These are phyloP conservation scores for Pterocarpus santalinus DNA, from an alignment of 306 rosid genomes.

Conservation along the genomic window DNA sequence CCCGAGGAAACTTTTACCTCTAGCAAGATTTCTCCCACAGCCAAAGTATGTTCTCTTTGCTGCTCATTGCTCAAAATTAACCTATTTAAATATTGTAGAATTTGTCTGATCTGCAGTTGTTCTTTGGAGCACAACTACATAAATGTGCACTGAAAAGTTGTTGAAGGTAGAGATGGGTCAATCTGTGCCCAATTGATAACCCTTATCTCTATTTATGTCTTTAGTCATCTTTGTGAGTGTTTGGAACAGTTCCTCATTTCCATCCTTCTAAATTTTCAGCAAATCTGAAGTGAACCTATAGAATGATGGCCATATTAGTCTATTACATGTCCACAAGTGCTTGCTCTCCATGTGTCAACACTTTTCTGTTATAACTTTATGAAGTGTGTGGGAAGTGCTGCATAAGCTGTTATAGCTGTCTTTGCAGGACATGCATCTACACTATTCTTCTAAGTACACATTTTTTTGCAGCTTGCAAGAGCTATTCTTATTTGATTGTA, in stretches of 20 bases:
- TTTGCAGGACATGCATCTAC: not conserved
- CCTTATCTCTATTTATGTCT: not conserved
- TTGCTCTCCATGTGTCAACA: not conserved
- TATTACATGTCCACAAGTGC: not conserved
- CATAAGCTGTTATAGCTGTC: not conserved
- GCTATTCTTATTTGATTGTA: not conserved
- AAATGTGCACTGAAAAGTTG: not conserved
- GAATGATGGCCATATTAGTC: not conserved
- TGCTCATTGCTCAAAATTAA: not conserved
- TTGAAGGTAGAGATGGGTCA: not conserved
- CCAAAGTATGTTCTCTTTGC: slow-evolving; percentile 74
- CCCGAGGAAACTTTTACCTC: slow-evolving; percentile 92
- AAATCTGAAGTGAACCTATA: not conserved
- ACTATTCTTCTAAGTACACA: not conserved
- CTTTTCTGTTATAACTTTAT: not conserved
- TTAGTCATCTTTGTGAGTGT: not conserved
- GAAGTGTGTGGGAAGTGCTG: not conserved
- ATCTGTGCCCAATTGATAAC: not conserved
- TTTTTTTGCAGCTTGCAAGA: not conserved
- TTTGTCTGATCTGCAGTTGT: slow-evolving; percentile 14
- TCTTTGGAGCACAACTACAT: not conserved
- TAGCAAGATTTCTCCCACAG: slow-evolving; percentile 94
- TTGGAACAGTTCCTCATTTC: not conserved
- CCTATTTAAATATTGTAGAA: not conserved
- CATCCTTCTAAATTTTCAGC: not conserved